A percentile compares a stretch with the other conserved stretches of the same genome.
Evolutionary conservation across 2,329 filamentous ascomycete species (phyloP).

Genomic region (Pseudogymnoascus sp.): DNA sequence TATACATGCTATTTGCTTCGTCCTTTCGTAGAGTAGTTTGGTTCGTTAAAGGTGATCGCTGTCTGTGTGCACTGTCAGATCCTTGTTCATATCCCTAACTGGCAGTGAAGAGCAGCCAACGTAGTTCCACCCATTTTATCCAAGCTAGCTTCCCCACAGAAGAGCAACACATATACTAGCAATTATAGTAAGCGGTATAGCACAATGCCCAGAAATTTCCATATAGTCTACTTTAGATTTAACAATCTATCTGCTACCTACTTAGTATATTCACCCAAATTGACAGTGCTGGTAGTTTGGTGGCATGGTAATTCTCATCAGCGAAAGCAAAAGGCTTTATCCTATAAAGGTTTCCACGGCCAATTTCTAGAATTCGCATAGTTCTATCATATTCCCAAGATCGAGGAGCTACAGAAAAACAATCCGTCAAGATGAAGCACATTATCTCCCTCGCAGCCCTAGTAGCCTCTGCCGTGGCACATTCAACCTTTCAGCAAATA

Average conservation of each 20-base stretch:
- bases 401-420: neutral
- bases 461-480: constrained; percentile 29
- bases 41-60: neutral
- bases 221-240: neutral
- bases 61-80: neutral
- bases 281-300: neutral
- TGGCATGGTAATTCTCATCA: neutral
- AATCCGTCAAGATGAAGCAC: neutral
- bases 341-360: neutral
- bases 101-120: neutral
- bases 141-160: neutral
- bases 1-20: neutral
- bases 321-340: no score
- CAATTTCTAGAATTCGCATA: neutral
- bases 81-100: neutral
- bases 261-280: neutral
- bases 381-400: neutral
- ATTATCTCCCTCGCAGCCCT: neutral
- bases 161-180: neutral
- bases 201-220: neutral
- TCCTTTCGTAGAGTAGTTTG: neutral
- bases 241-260: neutral
- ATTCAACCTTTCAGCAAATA: constrained; percentile 39
- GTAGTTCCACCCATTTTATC: neutral
- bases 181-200: neutral